Evolutionary conservation across 2,329 filamentous ascomycete genomes (phyloP), one percentile per base, ranked within the genome.

Genomic region (Emmonsia crescens): DNA sequence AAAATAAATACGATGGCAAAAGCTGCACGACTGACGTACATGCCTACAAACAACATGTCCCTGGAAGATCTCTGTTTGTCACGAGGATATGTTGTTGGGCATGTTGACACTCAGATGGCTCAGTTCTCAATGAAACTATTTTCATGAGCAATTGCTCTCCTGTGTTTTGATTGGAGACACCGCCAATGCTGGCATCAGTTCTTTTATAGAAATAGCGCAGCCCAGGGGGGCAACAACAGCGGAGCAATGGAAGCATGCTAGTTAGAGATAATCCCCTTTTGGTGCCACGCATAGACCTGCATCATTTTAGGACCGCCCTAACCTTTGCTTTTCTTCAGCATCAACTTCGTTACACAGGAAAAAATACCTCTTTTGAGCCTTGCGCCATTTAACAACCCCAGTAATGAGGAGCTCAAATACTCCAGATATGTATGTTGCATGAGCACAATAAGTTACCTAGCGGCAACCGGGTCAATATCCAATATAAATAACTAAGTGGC

Each of bases 21-120:
- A 57, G 55, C 38, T 29, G 55, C 55, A 57, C 21, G 55, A 21
- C 36, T 57, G 55, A 57, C 38, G 55, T 57, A 31, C 24, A 57
- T 42, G 21, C 14, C 3, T 14, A 36, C 31, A 38, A 36, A 54
- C 1, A 33, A 12, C 21, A 36, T 27, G 52, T 24, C 55, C 55
- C 55, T 57, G 55, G 36, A 3, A 57, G 55, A 44, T 29, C 24
- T 57, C 24, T 44, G 31, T 29, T 31, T 29, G 55, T 57, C 55
- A 57, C 55, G 40, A 57, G 55, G 31, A 36, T 38, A 55, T 38
- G 31, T 21, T 36, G 31, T 52, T 29, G 24, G 48, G 19, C 48
- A 19, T 8, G 48, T 9, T 19, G 51, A 38, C 46, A 27, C 27
- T 27, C 6, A 12, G n/a, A 14, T 24, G 21, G 46, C 46, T 27